Evolutionary conservation across 2,329 filamentous ascomycete species (phyloP).

Genomic region (Penicillium brevicompactum): DNA sequence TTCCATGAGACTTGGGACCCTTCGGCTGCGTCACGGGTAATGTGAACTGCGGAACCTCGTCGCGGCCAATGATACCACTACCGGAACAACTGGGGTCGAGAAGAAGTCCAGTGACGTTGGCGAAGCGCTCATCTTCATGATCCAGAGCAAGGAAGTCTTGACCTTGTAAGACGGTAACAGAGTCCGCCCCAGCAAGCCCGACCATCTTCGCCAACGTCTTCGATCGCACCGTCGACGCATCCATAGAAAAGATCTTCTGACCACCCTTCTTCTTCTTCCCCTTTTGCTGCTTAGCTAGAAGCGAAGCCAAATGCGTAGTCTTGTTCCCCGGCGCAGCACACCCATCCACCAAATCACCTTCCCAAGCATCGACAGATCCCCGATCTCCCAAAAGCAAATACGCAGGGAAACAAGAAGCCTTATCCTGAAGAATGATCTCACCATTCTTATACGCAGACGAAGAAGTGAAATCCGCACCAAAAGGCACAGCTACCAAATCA

Average conservation of each 20-base stretch:
- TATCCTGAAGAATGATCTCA: constrained; percentile 88
- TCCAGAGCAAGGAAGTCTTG: constrained; percentile 82
- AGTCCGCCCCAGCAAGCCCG: constrained; percentile 69
- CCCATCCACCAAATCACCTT: constrained; percentile 81
- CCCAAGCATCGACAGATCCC: constrained; percentile 34
- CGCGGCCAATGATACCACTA: constrained; percentile 88
- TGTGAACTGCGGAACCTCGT: constrained; percentile 71
- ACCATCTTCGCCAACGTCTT: constrained; percentile 85
- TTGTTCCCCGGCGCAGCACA: constrained; percentile 97
- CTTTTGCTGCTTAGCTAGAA: constrained; percentile 52
- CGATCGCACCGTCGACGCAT: constrained; percentile 57
- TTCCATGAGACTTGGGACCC: constrained; percentile 26
- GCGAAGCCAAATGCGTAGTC: constrained; percentile 86
- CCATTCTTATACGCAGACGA: constrained; percentile 74
- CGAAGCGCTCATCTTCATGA: constrained; percentile 63
- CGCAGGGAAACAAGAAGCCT: constrained; percentile 94
- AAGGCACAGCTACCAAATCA: constrained; percentile 77
- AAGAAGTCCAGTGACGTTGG: constrained; percentile 75
- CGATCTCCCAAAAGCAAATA: constrained; percentile 70
- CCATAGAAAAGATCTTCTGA: constrained; percentile 56
- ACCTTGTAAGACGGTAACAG: constrained; percentile 68
- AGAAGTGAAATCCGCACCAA: constrained; percentile 70
- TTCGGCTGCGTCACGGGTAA: constrained; percentile 50
- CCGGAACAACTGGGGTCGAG: constrained; percentile 95
- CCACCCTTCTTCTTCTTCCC: constrained; percentile 21